phyloP scores from a whole-genome alignment of 495 filamentous ascomycete species.

The Penicillium crystallinum region DNA sequence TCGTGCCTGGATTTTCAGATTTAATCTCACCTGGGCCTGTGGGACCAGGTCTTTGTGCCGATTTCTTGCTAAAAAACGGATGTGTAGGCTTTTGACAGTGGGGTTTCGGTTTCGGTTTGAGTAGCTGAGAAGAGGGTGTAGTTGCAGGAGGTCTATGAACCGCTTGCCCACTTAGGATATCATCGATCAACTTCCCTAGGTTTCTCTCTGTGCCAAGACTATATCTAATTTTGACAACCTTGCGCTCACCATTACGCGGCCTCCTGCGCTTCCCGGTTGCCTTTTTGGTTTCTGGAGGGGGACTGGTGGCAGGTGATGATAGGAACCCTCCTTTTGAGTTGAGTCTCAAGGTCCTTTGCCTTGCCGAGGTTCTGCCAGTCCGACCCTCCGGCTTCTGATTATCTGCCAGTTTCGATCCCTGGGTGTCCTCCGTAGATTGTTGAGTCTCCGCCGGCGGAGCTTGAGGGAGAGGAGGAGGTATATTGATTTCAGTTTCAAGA shows the following conservation, averaged over 20 bases:
- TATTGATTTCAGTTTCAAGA: neutral
- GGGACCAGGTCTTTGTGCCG: slow-evolving; percentile 10
- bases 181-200: slow-evolving; percentile 46
- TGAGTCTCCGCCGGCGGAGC: slow-evolving; percentile 1
- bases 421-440: neutral
- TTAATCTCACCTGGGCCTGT: neutral
- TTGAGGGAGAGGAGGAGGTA: neutral
- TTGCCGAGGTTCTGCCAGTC: slow-evolving; percentile 1
- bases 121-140: slow-evolving; percentile 4
- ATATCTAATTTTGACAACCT: slow-evolving; percentile 46
- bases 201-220: slow-evolving; percentile 14
- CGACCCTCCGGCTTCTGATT: neutral
- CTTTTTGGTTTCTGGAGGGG: slow-evolving; percentile 20
- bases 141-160: slow-evolving; percentile 1
- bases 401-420: neutral
- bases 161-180: slow-evolving; percentile 38
- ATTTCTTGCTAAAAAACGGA: slow-evolving; percentile 69
- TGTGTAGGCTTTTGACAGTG: slow-evolving; percentile 65
- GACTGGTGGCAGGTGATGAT: slow-evolving; percentile 42
- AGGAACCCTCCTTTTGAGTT: slow-evolving; percentile 53
- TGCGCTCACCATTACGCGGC: slow-evolving; percentile 17
- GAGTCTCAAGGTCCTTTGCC: slow-evolving; percentile 48
- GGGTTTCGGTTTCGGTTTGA: slow-evolving; percentile 26
- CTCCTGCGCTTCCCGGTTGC: slow-evolving; percentile 19
- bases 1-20: neutral